These are phyloP conservation scores for Eucalyptus erythrocorys DNA, from an alignment of 345 rosid genomes.

Conservation along the genomic window DNA sequence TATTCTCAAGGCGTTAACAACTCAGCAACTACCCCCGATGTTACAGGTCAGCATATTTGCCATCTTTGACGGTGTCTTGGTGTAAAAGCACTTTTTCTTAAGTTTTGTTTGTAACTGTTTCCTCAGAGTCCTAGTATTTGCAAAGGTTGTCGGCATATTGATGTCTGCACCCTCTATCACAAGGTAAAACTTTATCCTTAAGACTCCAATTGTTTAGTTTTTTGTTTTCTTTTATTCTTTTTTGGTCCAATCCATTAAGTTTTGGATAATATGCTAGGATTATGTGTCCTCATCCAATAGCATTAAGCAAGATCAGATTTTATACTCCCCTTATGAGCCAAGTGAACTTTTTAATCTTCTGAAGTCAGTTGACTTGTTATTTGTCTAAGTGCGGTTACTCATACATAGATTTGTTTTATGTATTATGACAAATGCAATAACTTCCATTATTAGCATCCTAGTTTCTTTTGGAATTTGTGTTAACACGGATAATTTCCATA, in stretches of 20 bases:
- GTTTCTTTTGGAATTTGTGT: background rate
- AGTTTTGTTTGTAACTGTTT: background rate
- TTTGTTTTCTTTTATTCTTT: background rate
- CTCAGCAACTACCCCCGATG: slow-evolving; percentile 83
- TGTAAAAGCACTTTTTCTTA: background rate
- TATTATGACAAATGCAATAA: background rate
- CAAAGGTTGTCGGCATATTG: slow-evolving; percentile 84
- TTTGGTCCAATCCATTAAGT: background rate
- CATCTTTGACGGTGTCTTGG: background rate
- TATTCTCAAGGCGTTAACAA: slow-evolving; percentile 61
- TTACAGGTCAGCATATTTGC: slow-evolving; percentile 39
- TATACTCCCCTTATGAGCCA: background rate
- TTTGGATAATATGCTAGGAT: background rate
- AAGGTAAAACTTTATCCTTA: slow-evolving; percentile 44
- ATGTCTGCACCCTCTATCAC: slow-evolving; percentile 78
- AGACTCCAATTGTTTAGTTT: background rate
- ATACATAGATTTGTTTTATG: background rate
- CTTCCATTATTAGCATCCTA: background rate
- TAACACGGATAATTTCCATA: background rate
- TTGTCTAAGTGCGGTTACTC: background rate
- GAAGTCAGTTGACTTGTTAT: background rate
- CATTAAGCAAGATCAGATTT: background rate
- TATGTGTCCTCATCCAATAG: background rate
- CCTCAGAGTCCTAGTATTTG: slow-evolving; percentile 70
- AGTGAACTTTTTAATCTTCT: background rate